Evolutionary conservation across 495 filamentous ascomycete species (phyloP).

Genomic region (Penicillium pancosmium): DNA sequence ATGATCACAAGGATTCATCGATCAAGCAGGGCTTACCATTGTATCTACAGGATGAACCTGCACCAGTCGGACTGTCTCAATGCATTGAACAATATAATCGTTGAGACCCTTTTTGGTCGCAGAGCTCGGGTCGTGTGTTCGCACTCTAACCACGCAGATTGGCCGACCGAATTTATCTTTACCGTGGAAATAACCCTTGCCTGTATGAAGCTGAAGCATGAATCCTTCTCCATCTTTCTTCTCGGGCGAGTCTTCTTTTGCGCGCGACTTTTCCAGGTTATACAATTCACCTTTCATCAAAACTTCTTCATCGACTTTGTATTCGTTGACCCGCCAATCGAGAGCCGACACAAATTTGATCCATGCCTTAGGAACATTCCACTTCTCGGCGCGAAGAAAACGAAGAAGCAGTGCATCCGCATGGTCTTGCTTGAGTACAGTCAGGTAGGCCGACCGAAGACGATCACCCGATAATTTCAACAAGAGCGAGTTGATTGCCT

Average conservation of each 20-base stretch:
- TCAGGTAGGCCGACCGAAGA: slow-evolving; percentile 76
- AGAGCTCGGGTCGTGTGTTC: slow-evolving; percentile 74
- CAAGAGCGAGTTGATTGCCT: slow-evolving; percentile 25
- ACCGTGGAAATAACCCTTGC: slow-evolving; percentile 91
- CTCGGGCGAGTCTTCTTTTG: slow-evolving; percentile 47
- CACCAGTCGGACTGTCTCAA: slow-evolving; percentile 82
- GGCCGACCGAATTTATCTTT: slow-evolving; percentile 78
- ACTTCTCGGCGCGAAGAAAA: slow-evolving; percentile 90
- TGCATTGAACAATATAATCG: slow-evolving; percentile 83
- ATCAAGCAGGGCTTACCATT: slow-evolving; percentile 52
- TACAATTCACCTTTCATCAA: slow-evolving; percentile 72
- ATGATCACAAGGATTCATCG: too few relatives aligned
- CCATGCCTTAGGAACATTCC: slow-evolving; percentile 86
- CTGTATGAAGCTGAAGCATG: slow-evolving; percentile 75
- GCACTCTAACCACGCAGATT: slow-evolving; percentile 76
- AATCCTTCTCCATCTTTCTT: slow-evolving; percentile 76
- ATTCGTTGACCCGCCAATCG: slow-evolving; percentile 78
- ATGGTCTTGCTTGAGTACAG: slow-evolving; percentile 87
- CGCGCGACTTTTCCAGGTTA: slow-evolving; percentile 59
- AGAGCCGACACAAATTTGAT: slow-evolving; percentile 88
- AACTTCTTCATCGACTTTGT: slow-evolving; percentile 80
- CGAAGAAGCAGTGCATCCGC: slow-evolving; percentile 84
- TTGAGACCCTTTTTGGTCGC: slow-evolving; percentile 79
- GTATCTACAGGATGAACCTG: slow-evolving; percentile 79
- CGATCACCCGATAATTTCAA: slow-evolving; percentile 61